Percentiles rank a stretch among this genome's conserved stretches.
Conservation (phyloP, 768 basidiomycete species). For the Mycena albidolilacea region DNA sequence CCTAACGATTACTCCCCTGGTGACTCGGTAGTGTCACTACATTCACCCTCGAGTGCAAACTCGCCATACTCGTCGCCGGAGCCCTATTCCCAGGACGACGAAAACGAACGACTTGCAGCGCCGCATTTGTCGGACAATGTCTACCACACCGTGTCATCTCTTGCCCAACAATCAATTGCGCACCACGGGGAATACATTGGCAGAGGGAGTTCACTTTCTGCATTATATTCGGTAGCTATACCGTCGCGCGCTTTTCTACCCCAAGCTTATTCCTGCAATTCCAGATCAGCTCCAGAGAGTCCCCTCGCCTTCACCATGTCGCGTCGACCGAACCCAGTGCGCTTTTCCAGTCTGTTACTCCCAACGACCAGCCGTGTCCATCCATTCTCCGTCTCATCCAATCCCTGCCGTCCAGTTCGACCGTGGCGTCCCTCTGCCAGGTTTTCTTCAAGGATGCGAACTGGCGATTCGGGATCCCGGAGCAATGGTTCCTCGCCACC, state of each 20-base stretch:
- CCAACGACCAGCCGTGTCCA: constrained; percentile 26
- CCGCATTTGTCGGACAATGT: constrained; percentile 50
- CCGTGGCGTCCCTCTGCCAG: constrained; percentile 53
- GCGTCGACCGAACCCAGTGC: constrained; percentile 55
- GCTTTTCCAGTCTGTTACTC: constrained; percentile 26
- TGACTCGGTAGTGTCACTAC: constrained; percentile 39
- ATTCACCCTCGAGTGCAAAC: constrained; percentile 37
- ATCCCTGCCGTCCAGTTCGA: constrained; percentile 50
- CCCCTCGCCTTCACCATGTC: constrained; percentile 56
- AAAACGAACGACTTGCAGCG: constrained; percentile 37
- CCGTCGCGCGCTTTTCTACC: background rate
- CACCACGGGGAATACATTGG: constrained; percentile 67
- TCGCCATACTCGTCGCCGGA: constrained; percentile 42
- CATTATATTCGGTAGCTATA: constrained; percentile 59
- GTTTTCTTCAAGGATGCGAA: constrained; percentile 63
- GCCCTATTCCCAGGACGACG: constrained; percentile 36
- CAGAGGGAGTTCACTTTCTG: constrained; percentile 61
- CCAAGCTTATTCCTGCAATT: constrained; percentile 22
- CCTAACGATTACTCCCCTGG: constrained; percentile 35
- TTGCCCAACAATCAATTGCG: constrained; percentile 61
- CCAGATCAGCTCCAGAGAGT: constrained; percentile 54
- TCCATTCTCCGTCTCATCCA: constrained; percentile 52
- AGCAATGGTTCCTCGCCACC: constrained; percentile 62
- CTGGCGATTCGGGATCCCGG: constrained; percentile 67
- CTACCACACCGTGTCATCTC: constrained; percentile 56